Evolutionary conservation across 495 filamentous ascomycete genomes (phyloP).

Genomic region (Lasiosphaeria hispida): DNA sequence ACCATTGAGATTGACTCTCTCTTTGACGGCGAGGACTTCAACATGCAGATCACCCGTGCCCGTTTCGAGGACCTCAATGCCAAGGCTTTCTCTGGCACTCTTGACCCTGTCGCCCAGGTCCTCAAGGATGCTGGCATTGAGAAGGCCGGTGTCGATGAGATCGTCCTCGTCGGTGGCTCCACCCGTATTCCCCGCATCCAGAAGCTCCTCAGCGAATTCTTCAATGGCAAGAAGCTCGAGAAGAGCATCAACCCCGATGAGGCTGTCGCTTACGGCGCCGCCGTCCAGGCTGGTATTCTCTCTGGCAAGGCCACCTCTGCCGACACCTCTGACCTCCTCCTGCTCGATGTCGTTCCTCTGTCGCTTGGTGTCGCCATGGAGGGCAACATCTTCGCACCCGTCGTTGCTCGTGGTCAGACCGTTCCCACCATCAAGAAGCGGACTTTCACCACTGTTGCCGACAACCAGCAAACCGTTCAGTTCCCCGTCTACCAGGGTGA

Average conservation of each 20-base stretch:
- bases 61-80: conserved; percentile 99
- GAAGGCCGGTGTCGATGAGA: conserved; percentile 95
- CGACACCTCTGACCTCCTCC: conserved; percentile 90
- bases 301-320: conserved; percentile 95
- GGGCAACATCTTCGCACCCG: conserved; percentile 98
- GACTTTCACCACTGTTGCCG: conserved; percentile 96
- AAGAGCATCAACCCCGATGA: conserved; percentile 99
- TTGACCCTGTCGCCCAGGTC: conserved; percentile 98
- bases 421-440: conserved; percentile 93
- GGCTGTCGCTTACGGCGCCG: conserved; percentile 98
- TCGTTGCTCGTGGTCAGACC: conserved; percentile 87
- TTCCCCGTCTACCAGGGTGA: conserved; percentile 99
- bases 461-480: conserved; percentile 94
- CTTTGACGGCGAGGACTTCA: conserved; percentile 96
- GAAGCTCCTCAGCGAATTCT: conserved; percentile 97
- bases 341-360: conserved; percentile 94
- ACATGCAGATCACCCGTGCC: conserved; percentile 98
- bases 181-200: conserved; percentile 99
- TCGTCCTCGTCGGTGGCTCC: conserved; percentile 97
- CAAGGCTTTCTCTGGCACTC: conserved; percentile 91
- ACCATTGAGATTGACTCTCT: conserved; percentile 99
- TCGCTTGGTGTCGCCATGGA: conserved; percentile 99
- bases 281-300: conserved; percentile 97
- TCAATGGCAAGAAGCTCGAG: conserved; percentile 99
- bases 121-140: conserved; percentile 93